Base-by-base conservation (phyloP, 805 yeast species). In the Lachancea kluyveri region DNA sequence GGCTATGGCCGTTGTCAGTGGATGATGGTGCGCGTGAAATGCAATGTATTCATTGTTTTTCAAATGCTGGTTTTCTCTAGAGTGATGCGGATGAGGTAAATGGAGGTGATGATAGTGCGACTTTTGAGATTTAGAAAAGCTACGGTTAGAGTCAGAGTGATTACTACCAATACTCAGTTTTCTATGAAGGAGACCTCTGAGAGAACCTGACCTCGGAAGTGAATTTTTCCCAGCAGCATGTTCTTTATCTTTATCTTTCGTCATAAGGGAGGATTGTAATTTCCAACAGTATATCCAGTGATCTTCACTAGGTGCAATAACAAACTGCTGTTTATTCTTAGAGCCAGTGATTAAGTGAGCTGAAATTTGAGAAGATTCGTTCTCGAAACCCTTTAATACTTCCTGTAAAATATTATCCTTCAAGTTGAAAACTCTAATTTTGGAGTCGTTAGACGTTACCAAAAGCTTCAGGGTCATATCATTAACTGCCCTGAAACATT, bases 221-320 rank as follows among this genome's bases (percentile, higher is more conserved):
- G 30, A n/a, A 3, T 11, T 4, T 13, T 36, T 42, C 14, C 32
- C 33, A 3, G 26, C 26, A 15, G 35, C 7, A 17, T 22, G 26
- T 17, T 39, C 36, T 11, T 32, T 26, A 14, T 31, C 31, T 14
- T 45, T 45, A 21, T 23, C 44, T 48, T 44, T 50, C 27, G 42
- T 43, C 28, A 46, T 36, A 14, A 35, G 30, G 14, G 43, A 53
- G 4, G 50, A 50, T 25, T 54, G 59, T 14, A 69, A 55, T 34
- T 70, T 68, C 97, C 97, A 90, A 8, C 84, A 60, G 49, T 87
- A 88, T 9, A 83, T 73, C 77, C 87, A 77, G 44, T 83, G 85
- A 58, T 88, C 92, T 52, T 88, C 96, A 8, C 94, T 81, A 0
- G 95, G 95, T 6, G 82, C 67, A 6, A 87, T 68, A 5, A 87